Conservation (phyloP, 805 yeast genomes). For the Saccharomycopsis babjevae region DNA sequence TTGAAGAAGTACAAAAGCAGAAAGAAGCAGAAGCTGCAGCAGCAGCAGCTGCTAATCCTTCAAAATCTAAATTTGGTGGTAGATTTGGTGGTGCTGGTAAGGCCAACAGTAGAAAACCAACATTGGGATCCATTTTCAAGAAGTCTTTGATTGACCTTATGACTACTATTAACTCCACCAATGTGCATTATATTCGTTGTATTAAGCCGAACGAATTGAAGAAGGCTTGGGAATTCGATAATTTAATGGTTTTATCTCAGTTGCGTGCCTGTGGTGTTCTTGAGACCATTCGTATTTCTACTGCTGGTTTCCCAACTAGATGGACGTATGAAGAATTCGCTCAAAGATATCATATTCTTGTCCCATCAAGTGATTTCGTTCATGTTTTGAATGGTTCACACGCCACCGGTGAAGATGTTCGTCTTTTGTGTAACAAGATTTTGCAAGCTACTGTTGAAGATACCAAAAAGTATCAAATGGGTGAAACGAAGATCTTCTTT, state of each 20-base stretch:
- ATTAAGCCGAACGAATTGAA: conserved; percentile 93
- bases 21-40: conserved; percentile 23
- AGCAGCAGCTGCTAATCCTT: conserved; percentile 19
- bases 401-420: conserved; percentile 45
- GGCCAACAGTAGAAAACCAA: conserved; percentile 66
- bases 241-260: conserved; percentile 90
- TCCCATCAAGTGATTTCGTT: conserved; percentile 62
- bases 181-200: conserved; percentile 94
- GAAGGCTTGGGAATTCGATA: conserved; percentile 92
- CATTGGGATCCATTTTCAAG: conserved; percentile 90
- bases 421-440: conserved; percentile 58
- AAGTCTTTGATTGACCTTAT: conserved; percentile 84
- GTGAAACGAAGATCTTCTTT: conserved; percentile 89
- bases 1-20: conserved; percentile 36
- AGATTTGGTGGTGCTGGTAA: conserved; percentile 28
- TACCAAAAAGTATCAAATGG: conserved; percentile 69
- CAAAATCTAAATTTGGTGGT: conserved; percentile 24
- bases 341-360: conserved; percentile 73
- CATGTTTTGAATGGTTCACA: conserved; percentile 40
- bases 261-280: conserved; percentile 97
- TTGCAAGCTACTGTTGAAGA: conserved; percentile 55
- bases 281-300: conserved; percentile 91
- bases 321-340: conserved; percentile 94
- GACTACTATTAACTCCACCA: conserved; percentile 87
- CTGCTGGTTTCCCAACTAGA: conserved; percentile 96